Evolutionary conservation across 192 early-diverging fungal species (phyloP).

Genomic region (Rhizophagus clarus): DNA sequence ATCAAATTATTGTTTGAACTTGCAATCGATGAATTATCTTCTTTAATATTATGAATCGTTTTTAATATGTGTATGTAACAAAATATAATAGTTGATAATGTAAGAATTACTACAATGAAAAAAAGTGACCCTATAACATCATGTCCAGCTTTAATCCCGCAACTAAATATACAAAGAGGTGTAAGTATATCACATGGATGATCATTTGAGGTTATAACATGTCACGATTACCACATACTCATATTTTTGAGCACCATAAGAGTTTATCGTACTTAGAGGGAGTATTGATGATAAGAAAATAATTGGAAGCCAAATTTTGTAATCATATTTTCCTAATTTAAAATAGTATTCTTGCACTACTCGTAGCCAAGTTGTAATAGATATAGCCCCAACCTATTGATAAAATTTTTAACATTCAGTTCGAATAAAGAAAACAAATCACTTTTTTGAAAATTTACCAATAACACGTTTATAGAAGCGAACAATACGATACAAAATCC

Average conservation of each 20-base stretch:
- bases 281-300: background rate
- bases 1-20: too few species aligned
- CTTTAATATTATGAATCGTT: too few species aligned
- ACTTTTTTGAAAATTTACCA: background rate
- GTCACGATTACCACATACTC: too few species aligned
- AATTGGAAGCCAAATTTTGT: background rate
- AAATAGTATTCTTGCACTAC: background rate
- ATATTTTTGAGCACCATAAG: background rate
- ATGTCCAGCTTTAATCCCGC: too few species aligned
- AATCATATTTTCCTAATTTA: slow-evolving; percentile 3
- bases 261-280: background rate
- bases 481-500: background rate
- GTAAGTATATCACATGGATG: too few species aligned
- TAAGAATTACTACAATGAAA: too few species aligned
- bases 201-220: background rate
- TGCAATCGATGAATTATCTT: background rate
- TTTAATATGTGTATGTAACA: too few species aligned
- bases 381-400: background rate
- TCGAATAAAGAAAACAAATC: too few species aligned
- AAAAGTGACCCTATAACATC: too few species aligned
- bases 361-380: background rate
- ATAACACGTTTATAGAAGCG: background rate
- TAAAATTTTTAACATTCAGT: too few species aligned
- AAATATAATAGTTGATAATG: too few species aligned
- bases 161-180: too few species aligned